Evolutionary conservation across 768 basidiomycete genomes (phyloP).

Genomic region (Plicaturopsis crispa): DNA sequence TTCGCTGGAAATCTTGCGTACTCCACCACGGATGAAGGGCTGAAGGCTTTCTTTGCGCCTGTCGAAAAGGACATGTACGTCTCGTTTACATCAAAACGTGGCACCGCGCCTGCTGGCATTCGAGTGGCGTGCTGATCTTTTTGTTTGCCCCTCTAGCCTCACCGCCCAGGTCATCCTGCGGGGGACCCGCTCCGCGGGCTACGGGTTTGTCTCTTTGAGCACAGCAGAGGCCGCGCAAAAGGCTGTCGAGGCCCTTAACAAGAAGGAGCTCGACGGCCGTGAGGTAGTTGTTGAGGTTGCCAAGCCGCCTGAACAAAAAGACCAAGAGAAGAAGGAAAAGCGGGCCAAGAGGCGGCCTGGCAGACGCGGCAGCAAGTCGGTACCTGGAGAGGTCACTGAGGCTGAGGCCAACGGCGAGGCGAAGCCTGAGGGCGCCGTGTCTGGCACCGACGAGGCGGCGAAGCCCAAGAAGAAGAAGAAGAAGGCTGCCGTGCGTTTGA

Average conservation of each 20-base stretch:
- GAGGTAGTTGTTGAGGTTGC: slow-evolving; percentile 87
- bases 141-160: slow-evolving; percentile 36
- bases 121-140: slow-evolving; percentile 5
- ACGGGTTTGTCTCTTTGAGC: slow-evolving; percentile 85
- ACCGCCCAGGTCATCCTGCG: slow-evolving; percentile 84
- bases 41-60: slow-evolving; percentile 89
- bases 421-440: slow-evolving; percentile 45
- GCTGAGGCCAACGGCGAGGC: slow-evolving; percentile 81
- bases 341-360: slow-evolving; percentile 74
- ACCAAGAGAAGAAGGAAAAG: slow-evolving; percentile 74
- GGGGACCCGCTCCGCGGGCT: slow-evolving; percentile 80
- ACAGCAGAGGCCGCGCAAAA: slow-evolving; percentile 77
- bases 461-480: slow-evolving; percentile 81
- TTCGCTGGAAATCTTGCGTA: slow-evolving; percentile 96
- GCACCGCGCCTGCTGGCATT: slow-evolving; percentile 16
- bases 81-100: slow-evolving; percentile 36
- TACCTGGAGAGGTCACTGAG: slow-evolving; percentile 84
- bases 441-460: slow-evolving; percentile 46
- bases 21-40: slow-evolving; percentile 88
- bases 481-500: slow-evolving; percentile 49
- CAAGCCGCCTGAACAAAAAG: slow-evolving; percentile 85
- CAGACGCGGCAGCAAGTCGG: slow-evolving; percentile 81
- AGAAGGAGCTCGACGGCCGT: slow-evolving; percentile 85
- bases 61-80: slow-evolving; percentile 84
- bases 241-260: slow-evolving; percentile 81